Evolutionary conservation across 2,329 filamentous ascomycete species (phyloP).

Genomic region (Ophiostoma triangulosporum): DNA sequence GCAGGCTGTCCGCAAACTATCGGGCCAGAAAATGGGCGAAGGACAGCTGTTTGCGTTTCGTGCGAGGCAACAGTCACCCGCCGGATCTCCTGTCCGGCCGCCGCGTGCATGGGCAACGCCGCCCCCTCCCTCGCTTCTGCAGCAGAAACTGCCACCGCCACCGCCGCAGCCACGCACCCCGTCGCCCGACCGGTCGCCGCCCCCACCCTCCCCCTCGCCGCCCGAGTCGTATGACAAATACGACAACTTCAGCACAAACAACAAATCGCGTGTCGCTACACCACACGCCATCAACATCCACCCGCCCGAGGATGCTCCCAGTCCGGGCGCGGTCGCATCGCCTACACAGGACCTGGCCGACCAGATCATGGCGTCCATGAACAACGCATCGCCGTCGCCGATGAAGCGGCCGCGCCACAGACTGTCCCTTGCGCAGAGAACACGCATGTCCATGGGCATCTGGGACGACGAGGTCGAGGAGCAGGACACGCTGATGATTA

Average conservation of each 20-base stretch:
- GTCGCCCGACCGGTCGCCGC: constrained; percentile 6
- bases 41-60: neutral
- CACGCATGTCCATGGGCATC: constrained; percentile 65
- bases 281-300: constrained; percentile 6
- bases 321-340: constrained; percentile 16
- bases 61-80: constrained; percentile 6
- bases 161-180: constrained; percentile 2
- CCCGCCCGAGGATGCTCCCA: constrained; percentile 1
- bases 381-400: constrained; percentile 43
- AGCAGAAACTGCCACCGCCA: neutral
- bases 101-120: neutral
- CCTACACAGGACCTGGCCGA: constrained; percentile 40
- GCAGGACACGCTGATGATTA: constrained; percentile 1
- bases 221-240: neutral
- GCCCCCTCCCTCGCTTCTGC: neutral
- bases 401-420: constrained; percentile 41
- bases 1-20: constrained; percentile 1
- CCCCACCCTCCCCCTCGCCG: neutral
- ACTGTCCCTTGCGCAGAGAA: constrained; percentile 61
- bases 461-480: constrained; percentile 17
- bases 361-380: constrained; percentile 41
- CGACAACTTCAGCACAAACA: neutral
- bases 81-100: constrained; percentile 5
- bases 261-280: neutral
- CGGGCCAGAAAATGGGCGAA: constrained; percentile 1